Percentiles rank a stretch among this genome's conserved stretches.
These are phyloP conservation scores for Phytophthora tubulina DNA, from an alignment of 352 stramenopile genomes.

Conservation along the genomic window DNA sequence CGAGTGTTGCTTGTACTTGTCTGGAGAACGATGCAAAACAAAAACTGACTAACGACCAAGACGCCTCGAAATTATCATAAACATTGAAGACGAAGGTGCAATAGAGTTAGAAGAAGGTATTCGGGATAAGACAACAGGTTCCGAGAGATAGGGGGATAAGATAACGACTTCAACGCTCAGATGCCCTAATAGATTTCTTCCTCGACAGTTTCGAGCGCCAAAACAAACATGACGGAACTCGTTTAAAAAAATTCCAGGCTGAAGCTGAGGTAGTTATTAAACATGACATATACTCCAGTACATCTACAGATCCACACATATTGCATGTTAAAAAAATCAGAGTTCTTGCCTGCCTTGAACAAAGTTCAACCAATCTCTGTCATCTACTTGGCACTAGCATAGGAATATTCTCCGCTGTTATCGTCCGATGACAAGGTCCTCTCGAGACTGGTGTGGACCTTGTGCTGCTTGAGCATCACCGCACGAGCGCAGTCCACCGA, in stretches of 20 bases:
- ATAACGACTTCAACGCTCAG: slow-evolving; percentile 2
- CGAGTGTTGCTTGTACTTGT: neutral
- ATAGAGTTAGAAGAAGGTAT: neutral
- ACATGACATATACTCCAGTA: no score
- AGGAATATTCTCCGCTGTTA: slow-evolving; percentile 22
- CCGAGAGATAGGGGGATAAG: slow-evolving; percentile 7
- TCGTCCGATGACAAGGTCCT: slow-evolving; percentile 23
- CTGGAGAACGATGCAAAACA: slow-evolving; percentile 6
- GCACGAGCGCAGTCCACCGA: slow-evolving; percentile 36
- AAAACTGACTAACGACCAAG: slow-evolving; percentile 9
- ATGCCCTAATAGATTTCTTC: no score
- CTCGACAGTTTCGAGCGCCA: no score
- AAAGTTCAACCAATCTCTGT: neutral
- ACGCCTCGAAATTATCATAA: neutral
- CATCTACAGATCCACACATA: no score
- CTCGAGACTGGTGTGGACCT: slow-evolving; percentile 23
- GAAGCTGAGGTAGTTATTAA: no score
- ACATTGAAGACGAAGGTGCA: neutral
- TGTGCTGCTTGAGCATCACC: slow-evolving; percentile 29
- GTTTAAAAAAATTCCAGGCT: no score
- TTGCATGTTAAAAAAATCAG: no score
- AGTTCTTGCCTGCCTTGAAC: no score
- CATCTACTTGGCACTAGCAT: slow-evolving; percentile 12
- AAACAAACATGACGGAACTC: no score
- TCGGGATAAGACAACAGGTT: slow-evolving; percentile 5